Base-by-base conservation (phyloP, 1,284 basidiomycete genomes). In the Golubevia pallescens region DNA sequence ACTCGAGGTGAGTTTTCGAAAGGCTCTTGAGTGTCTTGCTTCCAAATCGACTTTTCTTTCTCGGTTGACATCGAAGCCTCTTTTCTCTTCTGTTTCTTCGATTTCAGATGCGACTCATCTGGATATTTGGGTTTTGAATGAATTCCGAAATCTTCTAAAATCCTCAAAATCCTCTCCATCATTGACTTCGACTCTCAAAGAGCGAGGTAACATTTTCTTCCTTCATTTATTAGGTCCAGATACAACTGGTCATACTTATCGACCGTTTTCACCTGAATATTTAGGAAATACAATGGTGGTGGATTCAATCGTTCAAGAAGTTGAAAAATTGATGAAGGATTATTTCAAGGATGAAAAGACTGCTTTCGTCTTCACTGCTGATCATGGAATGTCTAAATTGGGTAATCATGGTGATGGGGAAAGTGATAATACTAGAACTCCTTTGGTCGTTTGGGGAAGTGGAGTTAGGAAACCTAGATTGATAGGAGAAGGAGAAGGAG, bases 321-420 rank as follows among this genome's bases (percentile, higher is more conserved):
- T 91, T 0, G 92, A 93, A 73, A 75, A 86, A 51, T 86, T 93
- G 10, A 86, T 95, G 38, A 82, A 86, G 1, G 87, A 90, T 2
- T 95, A 91, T 77, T 84, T 86, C 52, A 90, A 92, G 65, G 86
- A 90, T 23, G 79, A 82, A 28, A 89, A 91, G 61, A 95, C 93
- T 0, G 90, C 90, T 52, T 95, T 89, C 77, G 86, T 95, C 53
- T 94, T 95, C 81, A 94, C 93, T 2, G 92, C 94, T 0, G 93
- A 95, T 81, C 93, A 95, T 80, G 93, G 93, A 3, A 95, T 95
- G 93, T 93, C 92, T 6, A 89, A 88, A 55, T 92, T 94, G 65
- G 93, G 93, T 24, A 95, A 94, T 77, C 93, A 95, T 70, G 93
- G 93, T 1, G 93, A 95, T 75, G 93, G 93, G 32, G 91, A 95